phyloP scores from a whole-genome alignment of 371 early-diverging fungal species.

The Syncephalastrum sp. region DNA sequence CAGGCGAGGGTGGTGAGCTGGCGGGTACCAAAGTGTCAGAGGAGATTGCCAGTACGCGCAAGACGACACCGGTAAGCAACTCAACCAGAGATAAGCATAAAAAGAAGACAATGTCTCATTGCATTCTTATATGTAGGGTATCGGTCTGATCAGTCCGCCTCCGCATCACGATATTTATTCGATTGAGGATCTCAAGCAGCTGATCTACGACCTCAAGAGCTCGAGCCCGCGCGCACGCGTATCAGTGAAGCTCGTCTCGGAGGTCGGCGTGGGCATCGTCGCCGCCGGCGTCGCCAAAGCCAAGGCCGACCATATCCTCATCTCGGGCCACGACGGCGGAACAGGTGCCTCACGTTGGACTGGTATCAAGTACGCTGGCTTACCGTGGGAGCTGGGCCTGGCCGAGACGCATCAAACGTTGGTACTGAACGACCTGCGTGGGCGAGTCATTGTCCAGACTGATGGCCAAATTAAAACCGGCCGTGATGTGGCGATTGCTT shows the following conservation, averaged over 20 bases:
- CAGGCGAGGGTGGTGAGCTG: slow-evolving; percentile 91
- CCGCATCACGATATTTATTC: slow-evolving; percentile 98
- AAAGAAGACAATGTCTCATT: background rate
- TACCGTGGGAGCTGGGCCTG: slow-evolving; percentile 97
- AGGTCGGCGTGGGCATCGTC: slow-evolving; percentile 95
- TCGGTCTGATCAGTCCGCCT: slow-evolving; percentile 94
- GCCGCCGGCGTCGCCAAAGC: slow-evolving; percentile 97
- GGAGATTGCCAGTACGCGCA: slow-evolving; percentile 90
- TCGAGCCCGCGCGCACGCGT: slow-evolving; percentile 89
- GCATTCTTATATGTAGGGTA: slow-evolving; percentile 49
- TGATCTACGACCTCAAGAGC: slow-evolving; percentile 96
- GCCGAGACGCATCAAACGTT: slow-evolving; percentile 97
- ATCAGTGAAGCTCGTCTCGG: slow-evolving; percentile 95
- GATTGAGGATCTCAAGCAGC: slow-evolving; percentile 95
- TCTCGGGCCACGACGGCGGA: slow-evolving; percentile 97
- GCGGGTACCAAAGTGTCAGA: slow-evolving; percentile 86
- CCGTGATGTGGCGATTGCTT: slow-evolving; percentile 92
- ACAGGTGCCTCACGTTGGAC: slow-evolving; percentile 98
- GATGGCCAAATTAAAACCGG: slow-evolving; percentile 98
- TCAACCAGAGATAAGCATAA: background rate
- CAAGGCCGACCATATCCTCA: slow-evolving; percentile 94
- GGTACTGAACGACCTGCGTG: slow-evolving; percentile 92
- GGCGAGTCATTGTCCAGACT: slow-evolving; percentile 92
- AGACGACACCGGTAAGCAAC: slow-evolving; percentile 73
- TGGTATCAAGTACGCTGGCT: slow-evolving; percentile 96